Base-by-base conservation (phyloP, 495 filamentous ascomycete genomes). In the Durotheca rogersii region DNA sequence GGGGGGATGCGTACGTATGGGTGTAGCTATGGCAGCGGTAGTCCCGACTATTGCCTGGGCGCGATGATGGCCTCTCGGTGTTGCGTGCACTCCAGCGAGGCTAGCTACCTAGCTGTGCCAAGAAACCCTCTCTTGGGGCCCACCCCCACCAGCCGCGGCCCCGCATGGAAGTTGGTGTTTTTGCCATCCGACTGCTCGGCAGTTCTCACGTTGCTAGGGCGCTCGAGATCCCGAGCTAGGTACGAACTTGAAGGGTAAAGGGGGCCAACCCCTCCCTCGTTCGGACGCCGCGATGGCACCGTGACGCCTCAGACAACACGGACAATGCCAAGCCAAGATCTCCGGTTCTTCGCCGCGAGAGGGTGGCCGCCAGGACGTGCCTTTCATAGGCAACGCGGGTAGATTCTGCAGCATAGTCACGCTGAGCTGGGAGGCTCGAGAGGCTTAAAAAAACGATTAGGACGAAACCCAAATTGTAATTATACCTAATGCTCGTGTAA, bases 161-260 rank as follows among this genome's bases (percentile, higher is more conserved):
- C 56, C 56, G 50, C 56, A 53, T 59, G 29, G 30, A 20, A 27
- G 44, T 37, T 58, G 39, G 50, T 45, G 44, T 45, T 41, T 53
- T 43, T 53, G 38, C 33, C 20, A 47, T 47, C 32, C 47, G 49
- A 43, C 29, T 15, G 29, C 41, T 59, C 56, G 56, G 56, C 56
- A 59, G 56, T 59, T 59, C 36, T 40, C 35, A 46, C 33, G 33
- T n/a, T n/a, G n/a, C n/a, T n/a, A n/a, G n/a, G n/a, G n/a, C n/a
- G n/a, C n/a, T n/a, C n/a, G n/a, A 53, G 40, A 47, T 48, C 39
- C 54, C 54, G 48, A 52, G 14, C 44, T 53, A 49, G 30, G 25
- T 10, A 47, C 33, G 34, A 31, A 32, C 29, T 11, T 27, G 48
- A 19, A 19, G 4, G 25, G 25, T 39, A 33, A 52, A n/a, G n/a